Percentiles rank a stretch among this genome's conserved stretches.
Evolutionary conservation across 2,329 filamentous ascomycete species (phyloP).

Genomic region (Hypomyces rosellus): DNA sequence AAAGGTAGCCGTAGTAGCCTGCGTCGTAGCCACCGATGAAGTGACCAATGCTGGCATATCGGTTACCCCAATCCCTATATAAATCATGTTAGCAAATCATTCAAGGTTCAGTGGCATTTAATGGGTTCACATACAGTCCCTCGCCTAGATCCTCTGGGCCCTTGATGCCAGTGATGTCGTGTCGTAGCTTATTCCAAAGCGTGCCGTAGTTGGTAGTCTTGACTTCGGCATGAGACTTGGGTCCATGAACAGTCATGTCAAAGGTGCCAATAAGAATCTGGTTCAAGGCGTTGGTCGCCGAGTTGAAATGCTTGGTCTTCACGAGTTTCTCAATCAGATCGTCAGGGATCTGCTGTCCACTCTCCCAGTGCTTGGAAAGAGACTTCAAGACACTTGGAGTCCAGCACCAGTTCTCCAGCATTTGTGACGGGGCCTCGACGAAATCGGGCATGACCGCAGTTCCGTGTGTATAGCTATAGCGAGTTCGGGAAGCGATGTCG

Average conservation of each 20-base stretch:
- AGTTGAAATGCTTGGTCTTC: slow-evolving; percentile 74
- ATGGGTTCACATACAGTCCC: slow-evolving; percentile 38
- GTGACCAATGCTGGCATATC: slow-evolving; percentile 75
- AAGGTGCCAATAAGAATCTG: slow-evolving; percentile 79
- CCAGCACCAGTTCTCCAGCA: slow-evolving; percentile 75
- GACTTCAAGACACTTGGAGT: slow-evolving; percentile 56
- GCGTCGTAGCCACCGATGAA: slow-evolving; percentile 80
- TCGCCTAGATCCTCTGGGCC: slow-evolving; percentile 63
- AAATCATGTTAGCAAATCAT: slow-evolving; percentile 20
- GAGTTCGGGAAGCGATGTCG: slow-evolving; percentile 57
- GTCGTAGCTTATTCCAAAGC: slow-evolving; percentile 66
- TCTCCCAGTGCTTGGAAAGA: slow-evolving; percentile 68
- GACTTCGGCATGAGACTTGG: slow-evolving; percentile 60
- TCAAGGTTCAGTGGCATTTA: background rate
- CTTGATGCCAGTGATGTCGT: slow-evolving; percentile 65
- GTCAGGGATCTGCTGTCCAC: slow-evolving; percentile 63
- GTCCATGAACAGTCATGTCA: slow-evolving; percentile 75
- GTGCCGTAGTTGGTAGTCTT: slow-evolving; percentile 58
- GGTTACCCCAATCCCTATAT: slow-evolving; percentile 62
- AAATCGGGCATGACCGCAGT: slow-evolving; percentile 62
- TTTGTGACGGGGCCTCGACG: slow-evolving; percentile 65
- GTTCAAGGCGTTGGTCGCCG: slow-evolving; percentile 68
- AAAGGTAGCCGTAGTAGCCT: slow-evolving; percentile 72
- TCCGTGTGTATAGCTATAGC: slow-evolving; percentile 61
- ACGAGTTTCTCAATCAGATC: slow-evolving; percentile 69